Conservation (phyloP, 768 basidiomycete genomes). For the Flagelloscypha sp. region DNA sequence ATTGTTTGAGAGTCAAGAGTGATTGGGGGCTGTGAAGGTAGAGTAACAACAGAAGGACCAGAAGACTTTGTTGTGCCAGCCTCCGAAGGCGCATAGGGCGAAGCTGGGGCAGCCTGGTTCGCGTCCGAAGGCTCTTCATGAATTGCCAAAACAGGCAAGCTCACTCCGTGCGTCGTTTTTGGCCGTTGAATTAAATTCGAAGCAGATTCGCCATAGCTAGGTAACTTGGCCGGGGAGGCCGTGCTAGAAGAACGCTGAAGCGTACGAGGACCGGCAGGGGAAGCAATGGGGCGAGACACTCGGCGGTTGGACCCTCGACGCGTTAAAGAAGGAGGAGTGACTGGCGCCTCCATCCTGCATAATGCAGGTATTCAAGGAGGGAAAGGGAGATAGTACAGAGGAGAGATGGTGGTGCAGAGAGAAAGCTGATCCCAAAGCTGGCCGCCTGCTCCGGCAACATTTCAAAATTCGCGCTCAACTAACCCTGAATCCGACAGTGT, state of each 20-base stretch:
- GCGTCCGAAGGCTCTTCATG: not conserved
- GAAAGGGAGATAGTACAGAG: too few species aligned
- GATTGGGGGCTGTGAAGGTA: conserved; percentile 42
- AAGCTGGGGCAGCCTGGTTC: not conserved
- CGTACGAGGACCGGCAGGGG: conserved; percentile 3
- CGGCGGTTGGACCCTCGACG: too few species aligned
- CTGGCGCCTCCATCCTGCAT: too few species aligned
- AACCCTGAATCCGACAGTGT: too few species aligned
- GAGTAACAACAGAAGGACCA: conserved; percentile 17
- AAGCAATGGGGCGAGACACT: too few species aligned
- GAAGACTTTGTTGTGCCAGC: not conserved
- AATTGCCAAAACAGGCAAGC: not conserved
- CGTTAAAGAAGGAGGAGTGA: too few species aligned
- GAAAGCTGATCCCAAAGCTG: too few species aligned
- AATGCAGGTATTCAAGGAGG: too few species aligned
- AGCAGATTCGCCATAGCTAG: not conserved
- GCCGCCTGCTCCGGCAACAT: too few species aligned
- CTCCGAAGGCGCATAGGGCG: not conserved
- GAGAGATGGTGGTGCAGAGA: too few species aligned
- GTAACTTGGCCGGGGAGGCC: not conserved
- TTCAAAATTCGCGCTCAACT: too few species aligned
- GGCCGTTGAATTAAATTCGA: not conserved
- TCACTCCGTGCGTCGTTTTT: not conserved
- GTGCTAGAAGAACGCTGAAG: not conserved
- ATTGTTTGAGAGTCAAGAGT: conserved; percentile 52